Conservation (phyloP, 305 asterid genomes). For the Andrographis paniculata region DNA sequence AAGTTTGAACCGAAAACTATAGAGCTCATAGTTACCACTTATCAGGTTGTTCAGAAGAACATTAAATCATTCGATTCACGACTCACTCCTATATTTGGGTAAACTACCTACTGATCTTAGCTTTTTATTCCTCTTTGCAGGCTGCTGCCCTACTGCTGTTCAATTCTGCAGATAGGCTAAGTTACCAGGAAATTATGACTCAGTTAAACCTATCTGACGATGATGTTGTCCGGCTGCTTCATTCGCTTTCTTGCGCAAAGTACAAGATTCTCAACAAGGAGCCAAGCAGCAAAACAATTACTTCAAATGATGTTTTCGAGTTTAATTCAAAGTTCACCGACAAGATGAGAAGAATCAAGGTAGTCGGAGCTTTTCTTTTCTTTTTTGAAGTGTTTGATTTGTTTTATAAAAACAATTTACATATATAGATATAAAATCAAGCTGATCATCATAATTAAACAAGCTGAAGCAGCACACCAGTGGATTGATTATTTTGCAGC, state of each 20-base stretch:
- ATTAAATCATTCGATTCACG: conserved; percentile 4
- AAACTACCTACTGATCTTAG: conserved; percentile 10
- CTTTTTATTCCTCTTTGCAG: conserved; percentile 26
- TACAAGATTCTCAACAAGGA: conserved; percentile 84
- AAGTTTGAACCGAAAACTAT: conserved; percentile 79
- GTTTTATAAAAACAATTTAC: too few relatives aligned
- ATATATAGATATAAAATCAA: too few relatives aligned
- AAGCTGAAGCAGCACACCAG: too few relatives aligned
- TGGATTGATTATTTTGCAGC: too few relatives aligned
- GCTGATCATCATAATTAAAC: too few relatives aligned
- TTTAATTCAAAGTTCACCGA: conserved; percentile 87
- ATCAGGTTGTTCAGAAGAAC: conserved; percentile 51
- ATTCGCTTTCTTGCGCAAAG: conserved; percentile 94
- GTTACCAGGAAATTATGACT: conserved; percentile 82
- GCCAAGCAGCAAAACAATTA: conserved; percentile 74
- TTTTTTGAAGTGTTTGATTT: too few relatives aligned
- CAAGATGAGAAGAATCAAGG: conserved; percentile 95
- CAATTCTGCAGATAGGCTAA: conserved; percentile 76
- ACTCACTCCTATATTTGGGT: background rate
- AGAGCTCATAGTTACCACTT: conserved; percentile 83
- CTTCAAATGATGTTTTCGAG: conserved; percentile 75
- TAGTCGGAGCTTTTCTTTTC: conserved; percentile 15
- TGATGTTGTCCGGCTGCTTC: conserved; percentile 88
- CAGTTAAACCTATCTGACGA: conserved; percentile 88
- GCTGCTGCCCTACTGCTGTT: conserved; percentile 86